These are phyloP conservation scores for Silene conica DNA, from an alignment of 148 eudicot genomes.

Conservation along the genomic window DNA sequence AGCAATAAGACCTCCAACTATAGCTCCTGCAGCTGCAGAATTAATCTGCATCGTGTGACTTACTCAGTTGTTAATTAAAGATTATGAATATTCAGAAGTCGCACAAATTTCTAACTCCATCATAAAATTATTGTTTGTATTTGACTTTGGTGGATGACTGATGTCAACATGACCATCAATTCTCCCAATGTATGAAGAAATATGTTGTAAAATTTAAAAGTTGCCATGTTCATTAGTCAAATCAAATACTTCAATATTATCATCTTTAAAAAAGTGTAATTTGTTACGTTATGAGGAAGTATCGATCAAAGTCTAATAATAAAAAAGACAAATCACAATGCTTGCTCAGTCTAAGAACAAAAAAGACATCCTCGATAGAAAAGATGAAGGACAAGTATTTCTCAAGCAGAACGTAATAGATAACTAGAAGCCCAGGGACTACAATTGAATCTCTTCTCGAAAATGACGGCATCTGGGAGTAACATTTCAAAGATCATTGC, in stretches of 20 bases:
- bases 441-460: too few species aligned
- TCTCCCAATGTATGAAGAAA: not conserved
- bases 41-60: constrained; percentile 43
- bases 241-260: too few species aligned
- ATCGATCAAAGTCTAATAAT: not conserved
- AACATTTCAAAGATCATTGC: too few species aligned
- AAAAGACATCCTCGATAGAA: not conserved
- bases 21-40: constrained; percentile 63
- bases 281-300: not conserved
- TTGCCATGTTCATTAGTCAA: not conserved
- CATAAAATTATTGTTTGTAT: too few species aligned
- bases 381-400: not conserved
- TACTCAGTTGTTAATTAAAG: constrained; percentile 5
- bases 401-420: not conserved
- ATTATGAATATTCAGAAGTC: not conserved
- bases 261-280: not conserved
- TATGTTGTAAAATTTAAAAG: not conserved
- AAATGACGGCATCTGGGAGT: too few species aligned
- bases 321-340: not conserved
- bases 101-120: not conserved
- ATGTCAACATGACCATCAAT: not conserved
- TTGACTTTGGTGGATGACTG: too few species aligned
- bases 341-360: not conserved
- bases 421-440: too few species aligned
- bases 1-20: constrained; percentile 78